These are phyloP conservation scores for Aphanomyces stellatus DNA, from an alignment of 352 stramenopile genomes.

Conservation along the genomic window DNA sequence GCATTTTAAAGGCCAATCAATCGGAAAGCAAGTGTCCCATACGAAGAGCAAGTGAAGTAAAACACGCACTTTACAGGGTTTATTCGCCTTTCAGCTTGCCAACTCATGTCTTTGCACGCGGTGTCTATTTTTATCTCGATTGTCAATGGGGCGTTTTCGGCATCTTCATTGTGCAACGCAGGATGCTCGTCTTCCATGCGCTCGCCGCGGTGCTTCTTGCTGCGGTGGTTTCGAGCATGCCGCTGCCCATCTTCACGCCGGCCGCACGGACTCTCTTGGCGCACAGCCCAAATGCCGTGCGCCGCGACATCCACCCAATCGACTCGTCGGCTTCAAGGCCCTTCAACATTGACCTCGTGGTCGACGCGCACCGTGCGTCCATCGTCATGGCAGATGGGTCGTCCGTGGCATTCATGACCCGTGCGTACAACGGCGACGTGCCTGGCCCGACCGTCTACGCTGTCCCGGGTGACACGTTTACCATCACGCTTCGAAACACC, in stretches of 20 bases:
- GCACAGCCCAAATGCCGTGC: not conserved
- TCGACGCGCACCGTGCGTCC: not conserved
- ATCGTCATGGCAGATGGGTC: not conserved
- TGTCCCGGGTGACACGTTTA: conserved; percentile 51
- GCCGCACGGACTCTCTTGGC: not conserved
- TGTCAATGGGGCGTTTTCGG: too few species aligned
- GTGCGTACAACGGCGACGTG: conserved; percentile 47
- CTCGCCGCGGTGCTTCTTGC: not conserved
- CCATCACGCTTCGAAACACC: conserved; percentile 49
- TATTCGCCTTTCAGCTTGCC: too few species aligned
- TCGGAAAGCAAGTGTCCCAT: too few species aligned
- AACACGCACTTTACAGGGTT: too few species aligned
- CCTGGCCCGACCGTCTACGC: conserved; percentile 53
- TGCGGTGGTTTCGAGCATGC: not conserved
- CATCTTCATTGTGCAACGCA: too few species aligned
- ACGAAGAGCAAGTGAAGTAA: too few species aligned
- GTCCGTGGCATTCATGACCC: conserved; percentile 59
- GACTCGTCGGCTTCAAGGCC: not conserved
- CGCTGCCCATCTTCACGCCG: not conserved
- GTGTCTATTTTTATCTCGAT: too few species aligned
- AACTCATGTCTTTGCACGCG: too few species aligned
- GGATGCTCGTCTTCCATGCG: too few species aligned
- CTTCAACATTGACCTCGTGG: not conserved
- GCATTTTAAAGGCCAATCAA: too few species aligned
- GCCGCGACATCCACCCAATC: not conserved